Evolutionary conservation across 768 basidiomycete species (phyloP).

Genomic region (Tricholoma terreum): DNA sequence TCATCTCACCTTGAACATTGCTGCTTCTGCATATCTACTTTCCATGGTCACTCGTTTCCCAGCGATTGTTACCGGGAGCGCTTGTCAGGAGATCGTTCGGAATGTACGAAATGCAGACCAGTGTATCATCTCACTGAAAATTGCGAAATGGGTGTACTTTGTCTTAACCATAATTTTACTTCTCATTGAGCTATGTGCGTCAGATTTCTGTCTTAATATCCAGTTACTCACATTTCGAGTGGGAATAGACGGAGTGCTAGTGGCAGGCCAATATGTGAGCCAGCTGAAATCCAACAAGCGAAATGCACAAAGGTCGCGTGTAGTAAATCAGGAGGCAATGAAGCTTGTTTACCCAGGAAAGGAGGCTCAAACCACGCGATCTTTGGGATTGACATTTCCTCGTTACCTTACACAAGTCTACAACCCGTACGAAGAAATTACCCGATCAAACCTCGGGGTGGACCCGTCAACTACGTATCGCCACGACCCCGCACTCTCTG

Average conservation of each 20-base stretch:
- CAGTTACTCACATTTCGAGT: constrained; percentile 3
- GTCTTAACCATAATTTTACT: constrained; percentile 43
- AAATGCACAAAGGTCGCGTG: constrained; percentile 33
- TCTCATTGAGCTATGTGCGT: constrained; percentile 57
- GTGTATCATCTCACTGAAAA: constrained; percentile 40
- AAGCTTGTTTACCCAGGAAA: constrained; percentile 25
- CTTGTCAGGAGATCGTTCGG: constrained; percentile 45
- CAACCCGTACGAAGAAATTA: constrained; percentile 38
- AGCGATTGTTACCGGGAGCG: constrained; percentile 35
- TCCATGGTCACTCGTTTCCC: constrained; percentile 46
- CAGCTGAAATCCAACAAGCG: constrained; percentile 51
- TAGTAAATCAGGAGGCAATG: constrained; percentile 35
- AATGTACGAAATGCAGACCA: constrained; percentile 39
- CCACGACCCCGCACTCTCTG: constrained; percentile 12
- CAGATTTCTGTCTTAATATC: background rate
- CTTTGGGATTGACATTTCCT: constrained; percentile 2
- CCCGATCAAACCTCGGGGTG: constrained; percentile 10
- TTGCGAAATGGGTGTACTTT: constrained; percentile 46
- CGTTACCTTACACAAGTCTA: constrained; percentile 26
- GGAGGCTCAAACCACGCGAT: constrained; percentile 10
- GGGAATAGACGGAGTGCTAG: constrained; percentile 46
- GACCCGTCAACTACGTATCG: constrained; percentile 3
- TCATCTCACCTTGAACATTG: constrained; percentile 55
- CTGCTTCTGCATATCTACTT: constrained; percentile 50
- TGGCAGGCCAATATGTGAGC: constrained; percentile 53